These are phyloP conservation scores for Pseudomonodictys pantanalensis DNA, from an alignment of 495 filamentous ascomycete genomes.

Conservation along the genomic window DNA sequence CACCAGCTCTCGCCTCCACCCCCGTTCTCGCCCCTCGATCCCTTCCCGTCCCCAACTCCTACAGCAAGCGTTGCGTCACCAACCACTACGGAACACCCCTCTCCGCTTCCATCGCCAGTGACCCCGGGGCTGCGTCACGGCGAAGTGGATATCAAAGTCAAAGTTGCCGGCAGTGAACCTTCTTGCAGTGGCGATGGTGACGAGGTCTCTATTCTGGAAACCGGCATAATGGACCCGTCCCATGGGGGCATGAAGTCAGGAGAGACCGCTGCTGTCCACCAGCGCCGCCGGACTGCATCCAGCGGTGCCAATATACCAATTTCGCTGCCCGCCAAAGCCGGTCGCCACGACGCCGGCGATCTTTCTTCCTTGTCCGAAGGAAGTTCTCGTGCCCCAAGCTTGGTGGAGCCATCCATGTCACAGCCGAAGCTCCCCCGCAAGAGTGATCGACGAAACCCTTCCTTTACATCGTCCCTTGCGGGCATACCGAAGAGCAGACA, in stretches of 20 bases:
- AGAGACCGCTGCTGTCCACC: not conserved
- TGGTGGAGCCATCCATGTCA: not conserved
- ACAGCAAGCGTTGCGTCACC: constrained; percentile 21
- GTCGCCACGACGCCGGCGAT: not conserved
- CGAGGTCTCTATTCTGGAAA: constrained; percentile 11
- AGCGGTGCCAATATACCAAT: constrained; percentile 28
- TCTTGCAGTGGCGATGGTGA: constrained; percentile 26
- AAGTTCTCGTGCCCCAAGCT: not conserved
- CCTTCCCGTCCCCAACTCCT: constrained; percentile 20
- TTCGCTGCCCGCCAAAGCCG: not conserved
- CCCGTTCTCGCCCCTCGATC: constrained; percentile 26
- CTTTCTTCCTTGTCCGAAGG: constrained; percentile 4
- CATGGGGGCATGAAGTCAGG: constrained; percentile 14
- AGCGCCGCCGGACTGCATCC: constrained; percentile 28
- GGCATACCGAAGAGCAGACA: not conserved
- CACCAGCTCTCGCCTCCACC: constrained; percentile 13
- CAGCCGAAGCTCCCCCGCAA: constrained; percentile 12
- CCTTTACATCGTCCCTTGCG: not conserved
- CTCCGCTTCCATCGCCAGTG: constrained; percentile 30
- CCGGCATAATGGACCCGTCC: constrained; percentile 15
- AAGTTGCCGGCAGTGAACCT: constrained; percentile 33
- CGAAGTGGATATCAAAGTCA: constrained; percentile 27
- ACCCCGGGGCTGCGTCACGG: constrained; percentile 29
- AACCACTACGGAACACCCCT: constrained; percentile 27
- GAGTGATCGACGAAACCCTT: not conserved